Conservation (phyloP, 345 rosid species). For the Pistacia integerrima region DNA sequence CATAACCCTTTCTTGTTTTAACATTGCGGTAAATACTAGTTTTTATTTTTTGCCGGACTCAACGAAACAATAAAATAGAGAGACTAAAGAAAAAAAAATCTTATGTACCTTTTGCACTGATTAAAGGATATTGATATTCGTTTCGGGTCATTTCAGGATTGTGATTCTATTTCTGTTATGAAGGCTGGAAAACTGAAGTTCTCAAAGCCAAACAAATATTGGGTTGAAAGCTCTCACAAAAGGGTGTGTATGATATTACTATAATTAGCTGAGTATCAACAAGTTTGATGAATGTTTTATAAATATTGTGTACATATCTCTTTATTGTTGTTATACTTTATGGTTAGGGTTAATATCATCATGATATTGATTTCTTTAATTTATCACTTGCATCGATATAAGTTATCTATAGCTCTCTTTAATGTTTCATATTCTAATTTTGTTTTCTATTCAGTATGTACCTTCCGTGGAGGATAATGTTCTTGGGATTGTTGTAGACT, state of each 20-base stretch:
- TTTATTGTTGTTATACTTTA: too few species aligned
- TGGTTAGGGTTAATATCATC: too few species aligned
- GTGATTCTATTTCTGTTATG: constrained; percentile 63
- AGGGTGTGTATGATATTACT: constrained; percentile 49
- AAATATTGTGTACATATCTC: neutral
- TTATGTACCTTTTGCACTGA: neutral
- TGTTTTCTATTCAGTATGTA: constrained; percentile 57
- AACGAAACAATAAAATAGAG: neutral
- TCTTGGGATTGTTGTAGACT: constrained; percentile 85
- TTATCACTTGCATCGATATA: neutral
- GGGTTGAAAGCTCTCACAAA: constrained; percentile 84
- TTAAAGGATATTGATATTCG: constrained; percentile 11
- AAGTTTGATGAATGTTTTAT: neutral
- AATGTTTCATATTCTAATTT: constrained; percentile 9
- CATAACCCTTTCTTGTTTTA: neutral
- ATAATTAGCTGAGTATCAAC: neutral
- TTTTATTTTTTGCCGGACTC: neutral
- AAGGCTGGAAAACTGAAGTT: constrained; percentile 76
- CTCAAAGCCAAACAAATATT: constrained; percentile 72
- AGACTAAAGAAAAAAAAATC: neutral
- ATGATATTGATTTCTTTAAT: neutral
- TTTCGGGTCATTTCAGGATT: constrained; percentile 46
- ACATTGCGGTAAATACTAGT: neutral
- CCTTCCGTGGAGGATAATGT: constrained; percentile 68
- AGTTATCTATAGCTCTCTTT: neutral